Evolutionary conservation across 2,329 filamentous ascomycete species (phyloP).

Genomic region (Emergomyces africanus): DNA sequence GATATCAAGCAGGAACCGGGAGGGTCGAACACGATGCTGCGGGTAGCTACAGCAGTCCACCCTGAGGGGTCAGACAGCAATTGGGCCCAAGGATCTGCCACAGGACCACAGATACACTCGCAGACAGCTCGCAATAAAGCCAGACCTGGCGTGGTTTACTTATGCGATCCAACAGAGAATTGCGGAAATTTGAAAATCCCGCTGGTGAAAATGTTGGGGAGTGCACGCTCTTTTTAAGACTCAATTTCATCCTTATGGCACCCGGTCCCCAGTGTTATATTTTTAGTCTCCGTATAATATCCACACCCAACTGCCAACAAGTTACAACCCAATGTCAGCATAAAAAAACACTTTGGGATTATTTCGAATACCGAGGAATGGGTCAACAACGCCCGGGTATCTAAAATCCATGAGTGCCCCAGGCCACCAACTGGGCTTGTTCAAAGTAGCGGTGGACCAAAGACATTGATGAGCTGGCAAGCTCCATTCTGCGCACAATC

Average conservation of each 20-base stretch:
- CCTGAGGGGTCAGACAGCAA: neutral
- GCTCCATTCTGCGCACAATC: neutral
- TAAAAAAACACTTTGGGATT: neutral
- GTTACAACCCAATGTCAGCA: neutral
- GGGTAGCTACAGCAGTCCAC: neutral
- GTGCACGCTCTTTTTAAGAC: neutral
- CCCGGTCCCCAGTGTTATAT: neutral
- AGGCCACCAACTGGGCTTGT: neutral
- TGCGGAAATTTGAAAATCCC: neutral
- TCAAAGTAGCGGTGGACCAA: neutral
- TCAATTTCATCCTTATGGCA: neutral
- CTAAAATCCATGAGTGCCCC: neutral
- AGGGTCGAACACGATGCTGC: neutral
- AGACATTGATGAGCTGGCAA: constrained; percentile 1
- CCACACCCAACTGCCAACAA: too few relatives aligned
- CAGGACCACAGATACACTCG: neutral
- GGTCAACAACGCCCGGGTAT: neutral
- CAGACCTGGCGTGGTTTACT: neutral
- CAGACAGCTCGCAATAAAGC: neutral
- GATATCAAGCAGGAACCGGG: neutral
- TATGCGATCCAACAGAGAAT: neutral
- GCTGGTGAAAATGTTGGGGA: neutral
- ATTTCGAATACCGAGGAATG: neutral
- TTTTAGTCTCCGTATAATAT: neutral
- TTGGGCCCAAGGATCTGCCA: constrained; percentile 1